phyloP scores from a whole-genome alignment of 202 grass and related monocot genomes.

The Bolboschoenoplectus hybrid region DNA sequence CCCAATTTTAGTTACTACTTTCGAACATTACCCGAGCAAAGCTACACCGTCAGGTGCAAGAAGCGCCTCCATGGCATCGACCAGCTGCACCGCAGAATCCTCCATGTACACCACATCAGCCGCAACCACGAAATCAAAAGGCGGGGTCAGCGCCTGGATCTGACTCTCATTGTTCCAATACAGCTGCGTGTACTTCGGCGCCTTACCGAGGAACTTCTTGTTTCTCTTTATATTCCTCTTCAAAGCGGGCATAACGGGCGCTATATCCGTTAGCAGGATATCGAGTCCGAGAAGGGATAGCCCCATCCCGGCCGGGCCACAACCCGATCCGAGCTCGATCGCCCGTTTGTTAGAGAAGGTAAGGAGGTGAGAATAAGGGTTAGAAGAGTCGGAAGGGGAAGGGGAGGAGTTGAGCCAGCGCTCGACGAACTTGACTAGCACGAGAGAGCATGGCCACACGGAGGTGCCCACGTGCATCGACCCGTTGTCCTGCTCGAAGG shows the following conservation, averaged over 20 bases:
- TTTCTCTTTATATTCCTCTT: conserved; percentile 85
- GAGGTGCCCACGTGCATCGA: conserved; percentile 94
- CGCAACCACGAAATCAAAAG: conserved; percentile 76
- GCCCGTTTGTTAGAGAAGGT: conserved; percentile 63
- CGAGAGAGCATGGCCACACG: conserved; percentile 80
- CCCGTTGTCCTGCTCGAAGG: conserved; percentile 87
- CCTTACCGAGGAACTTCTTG: conserved; percentile 49
- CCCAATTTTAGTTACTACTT: background rate
- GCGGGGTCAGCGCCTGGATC: conserved; percentile 48
- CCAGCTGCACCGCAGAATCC: conserved; percentile 72
- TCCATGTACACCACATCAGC: conserved; percentile 89
- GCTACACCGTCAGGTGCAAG: conserved; percentile 57
- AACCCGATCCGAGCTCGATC: conserved; percentile 75
- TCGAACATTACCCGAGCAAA: conserved; percentile 48
- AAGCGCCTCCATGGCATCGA: conserved; percentile 78
- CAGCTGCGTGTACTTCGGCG: conserved; percentile 67
- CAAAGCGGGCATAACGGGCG: conserved; percentile 78
- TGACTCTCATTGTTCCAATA: conserved; percentile 79
- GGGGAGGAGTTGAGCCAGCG: conserved; percentile 42
- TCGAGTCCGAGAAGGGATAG: conserved; percentile 73
- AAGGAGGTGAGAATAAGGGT: conserved; percentile 75
- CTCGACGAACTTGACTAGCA: conserved; percentile 79
- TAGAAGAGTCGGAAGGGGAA: conserved; percentile 6
- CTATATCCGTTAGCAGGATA: conserved; percentile 82
- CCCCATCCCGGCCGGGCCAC: conserved; percentile 77